Conservation (phyloP, 23 red algal genomes). For the Gracilaria domingensis region DNA sequence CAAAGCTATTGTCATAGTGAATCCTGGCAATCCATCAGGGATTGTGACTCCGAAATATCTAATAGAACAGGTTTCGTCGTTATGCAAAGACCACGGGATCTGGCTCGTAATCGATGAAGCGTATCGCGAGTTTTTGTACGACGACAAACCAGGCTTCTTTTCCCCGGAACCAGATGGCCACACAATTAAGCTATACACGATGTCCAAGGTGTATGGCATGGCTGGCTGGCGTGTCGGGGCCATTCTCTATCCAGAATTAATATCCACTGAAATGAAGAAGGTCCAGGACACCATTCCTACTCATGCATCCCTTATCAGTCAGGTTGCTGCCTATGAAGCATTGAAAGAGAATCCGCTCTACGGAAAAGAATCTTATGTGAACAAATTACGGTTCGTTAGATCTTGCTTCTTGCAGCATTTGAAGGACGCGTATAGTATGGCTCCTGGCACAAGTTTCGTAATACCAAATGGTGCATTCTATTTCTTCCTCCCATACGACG, state of each 20-base stretch:
- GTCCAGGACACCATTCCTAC: constrained; percentile 86
- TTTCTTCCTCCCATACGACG: constrained; percentile 44
- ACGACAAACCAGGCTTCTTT: neutral
- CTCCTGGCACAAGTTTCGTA: neutral
- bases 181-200: constrained; percentile 70
- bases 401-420: constrained; percentile 1
- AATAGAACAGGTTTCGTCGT: constrained; percentile 39
- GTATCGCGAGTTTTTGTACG: constrained; percentile 82
- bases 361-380: neutral
- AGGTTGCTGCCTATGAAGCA: constrained; percentile 27
- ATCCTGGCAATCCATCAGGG: constrained; percentile 79
- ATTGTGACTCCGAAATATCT: constrained; percentile 15
- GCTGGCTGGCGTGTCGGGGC: constrained; percentile 86
- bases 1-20: constrained; percentile 67
- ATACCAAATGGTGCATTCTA: constrained; percentile 29
- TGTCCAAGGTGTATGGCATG: constrained; percentile 85
- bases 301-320: constrained; percentile 66
- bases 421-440: constrained; percentile 1
- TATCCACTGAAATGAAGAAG: constrained; percentile 54
- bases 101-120: constrained; percentile 89
- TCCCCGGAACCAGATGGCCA: neutral
- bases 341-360: constrained; percentile 25
- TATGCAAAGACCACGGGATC: constrained; percentile 45
- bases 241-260: constrained; percentile 58
- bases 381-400: neutral